Percentiles rank a stretch among this genome's conserved stretches.
Conservation (phyloP, 2,329 filamentous ascomycete genomes). For the Colletotrichum incanum region DNA sequence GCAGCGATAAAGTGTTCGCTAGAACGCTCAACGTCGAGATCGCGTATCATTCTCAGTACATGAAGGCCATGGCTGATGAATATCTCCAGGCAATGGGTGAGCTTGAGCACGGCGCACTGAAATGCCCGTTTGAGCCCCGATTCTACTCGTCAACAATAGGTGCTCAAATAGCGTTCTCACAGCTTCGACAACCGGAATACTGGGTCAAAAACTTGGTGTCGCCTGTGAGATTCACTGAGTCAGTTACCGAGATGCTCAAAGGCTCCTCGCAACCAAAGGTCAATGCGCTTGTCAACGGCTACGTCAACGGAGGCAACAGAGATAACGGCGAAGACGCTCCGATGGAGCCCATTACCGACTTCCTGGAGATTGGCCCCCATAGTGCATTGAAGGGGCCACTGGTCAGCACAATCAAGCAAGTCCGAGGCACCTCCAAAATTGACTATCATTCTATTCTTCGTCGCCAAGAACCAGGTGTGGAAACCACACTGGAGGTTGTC, state of each 20-base stretch:
- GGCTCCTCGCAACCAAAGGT: background rate
- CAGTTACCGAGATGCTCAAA: conserved; percentile 52
- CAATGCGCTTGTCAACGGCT: conserved; percentile 6
- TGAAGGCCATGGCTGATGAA: conserved; percentile 58
- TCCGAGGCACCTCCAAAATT: conserved; percentile 4
- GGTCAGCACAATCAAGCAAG: conserved; percentile 44
- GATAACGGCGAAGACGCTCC: background rate
- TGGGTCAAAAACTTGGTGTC: conserved; percentile 62
- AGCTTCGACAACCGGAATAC: conserved; percentile 51
- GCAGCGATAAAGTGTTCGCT: conserved; percentile 58
- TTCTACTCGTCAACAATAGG: conserved; percentile 40
- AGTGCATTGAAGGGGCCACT: conserved; percentile 65
- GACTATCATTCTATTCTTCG: conserved; percentile 34
- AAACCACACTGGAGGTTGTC: conserved; percentile 19
- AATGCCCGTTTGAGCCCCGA: conserved; percentile 23
- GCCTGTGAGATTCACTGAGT: conserved; percentile 61
- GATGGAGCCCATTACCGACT: conserved; percentile 47
- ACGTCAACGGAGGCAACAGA: conserved; percentile 8
- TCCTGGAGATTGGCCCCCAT: conserved; percentile 66
- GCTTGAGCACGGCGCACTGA: conserved; percentile 3
- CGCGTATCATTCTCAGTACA: conserved; percentile 70
- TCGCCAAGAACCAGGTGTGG: conserved; percentile 20
- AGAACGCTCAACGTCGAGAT: conserved; percentile 64
- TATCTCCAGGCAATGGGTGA: conserved; percentile 49
- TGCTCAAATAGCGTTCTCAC: background rate